Evolutionary conservation across 1,284 basidiomycete species (phyloP).

Genomic region (Phlebopus sp.): DNA sequence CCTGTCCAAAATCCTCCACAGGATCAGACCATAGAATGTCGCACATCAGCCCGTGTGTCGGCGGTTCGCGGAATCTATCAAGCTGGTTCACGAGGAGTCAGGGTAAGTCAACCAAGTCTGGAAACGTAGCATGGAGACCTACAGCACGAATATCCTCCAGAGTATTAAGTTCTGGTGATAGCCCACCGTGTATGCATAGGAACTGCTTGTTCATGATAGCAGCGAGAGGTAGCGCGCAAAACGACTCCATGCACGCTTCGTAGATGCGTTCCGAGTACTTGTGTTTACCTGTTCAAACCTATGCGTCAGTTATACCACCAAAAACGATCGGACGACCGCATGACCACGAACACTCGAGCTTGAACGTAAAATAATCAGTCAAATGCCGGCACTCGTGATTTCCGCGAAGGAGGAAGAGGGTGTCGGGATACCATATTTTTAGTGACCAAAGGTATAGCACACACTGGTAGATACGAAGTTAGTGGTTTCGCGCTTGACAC

Average conservation of each 20-base stretch:
- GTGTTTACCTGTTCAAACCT: constrained; percentile 72
- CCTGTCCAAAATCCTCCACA: constrained; percentile 89
- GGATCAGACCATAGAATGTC: constrained; percentile 96
- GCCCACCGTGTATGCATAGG: constrained; percentile 91
- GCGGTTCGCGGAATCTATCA: constrained; percentile 93
- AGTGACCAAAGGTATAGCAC: constrained; percentile 86
- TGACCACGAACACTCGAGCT: constrained; percentile 73
- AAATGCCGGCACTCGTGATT: constrained; percentile 90
- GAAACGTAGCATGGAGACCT: constrained; percentile 17
- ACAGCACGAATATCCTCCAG: constrained; percentile 86
- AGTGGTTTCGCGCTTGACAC: not conserved
- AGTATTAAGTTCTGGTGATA: constrained; percentile 88
- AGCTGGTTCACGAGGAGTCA: constrained; percentile 48
- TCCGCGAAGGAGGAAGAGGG: constrained; percentile 85
- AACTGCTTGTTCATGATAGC: constrained; percentile 98
- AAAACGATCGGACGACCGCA: not conserved
- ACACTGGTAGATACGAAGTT: constrained; percentile 52
- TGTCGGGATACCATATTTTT: constrained; percentile 93
- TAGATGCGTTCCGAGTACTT: constrained; percentile 91
- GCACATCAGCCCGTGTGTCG: constrained; percentile 93
- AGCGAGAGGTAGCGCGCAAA: constrained; percentile 88
- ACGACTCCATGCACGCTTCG: constrained; percentile 91
- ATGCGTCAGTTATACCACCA: constrained; percentile 7
- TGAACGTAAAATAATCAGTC: constrained; percentile 89
- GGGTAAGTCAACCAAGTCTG: constrained; percentile 4